Base-by-base conservation (phyloP, 2,329 filamentous ascomycete species). In the Talaromyces sp. region DNA sequence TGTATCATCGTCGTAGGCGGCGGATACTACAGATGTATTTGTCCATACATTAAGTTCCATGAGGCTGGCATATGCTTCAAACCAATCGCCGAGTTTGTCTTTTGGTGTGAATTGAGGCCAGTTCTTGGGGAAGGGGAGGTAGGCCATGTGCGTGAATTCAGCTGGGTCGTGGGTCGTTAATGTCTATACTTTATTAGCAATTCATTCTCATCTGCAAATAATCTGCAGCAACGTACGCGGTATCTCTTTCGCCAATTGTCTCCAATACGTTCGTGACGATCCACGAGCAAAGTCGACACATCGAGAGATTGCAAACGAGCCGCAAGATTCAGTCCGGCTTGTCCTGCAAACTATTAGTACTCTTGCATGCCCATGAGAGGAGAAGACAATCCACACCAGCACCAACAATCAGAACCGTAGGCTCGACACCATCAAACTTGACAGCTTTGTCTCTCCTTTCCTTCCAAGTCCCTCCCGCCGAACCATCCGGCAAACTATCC, bases 161-260 rank as follows among this genome's bases (percentile, higher is more conserved):
- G 74, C 77, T 1, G 78, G 77, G 31, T 80, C 78, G 65, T 81
- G 79, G 15, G 78, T 76, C 4, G 77, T 75, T 2, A 80, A 72
- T 27, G 74, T 77, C 74, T 76, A 31, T 66, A 68, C 62, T 60
- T 3, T 7, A 1, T 58, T 47, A 64, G 36, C 11, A 17, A 22
- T 2, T 19, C 25, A 29, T 5, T 19, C 2, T 3, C n/a, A 54
- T 34, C 6, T 22, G 19, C 10, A 54, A 54, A 17, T 11, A 56
- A n/a, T n/a, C n/a, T 36, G 17, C 36, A 22, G 19, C 53, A 36
- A 64, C 62, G 15, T 60, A 78, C 76, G 27, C 78, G 74, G 66
- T 85, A 85, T n/a, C 83, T 77, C 17, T 79, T 76, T 2, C 81
- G 72, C 83, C 83, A 85, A 59, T 82, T 83, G 67, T 84, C 82